phyloP scores from a whole-genome alignment of 2,329 filamentous ascomycete species.

The Phaeosphaeria sp. region DNA sequence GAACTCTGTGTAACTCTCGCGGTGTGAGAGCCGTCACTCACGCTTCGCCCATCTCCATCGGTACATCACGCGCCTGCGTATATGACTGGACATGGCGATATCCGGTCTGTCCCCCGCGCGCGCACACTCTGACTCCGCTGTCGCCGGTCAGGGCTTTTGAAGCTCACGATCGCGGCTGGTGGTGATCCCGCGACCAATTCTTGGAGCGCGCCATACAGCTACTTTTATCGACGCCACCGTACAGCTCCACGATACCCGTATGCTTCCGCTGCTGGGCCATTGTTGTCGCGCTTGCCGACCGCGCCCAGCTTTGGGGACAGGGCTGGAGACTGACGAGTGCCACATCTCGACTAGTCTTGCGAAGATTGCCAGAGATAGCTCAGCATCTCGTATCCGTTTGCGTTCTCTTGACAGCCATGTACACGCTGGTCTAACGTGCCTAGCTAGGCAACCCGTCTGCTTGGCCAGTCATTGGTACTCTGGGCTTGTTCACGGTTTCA shows the following conservation, averaged over 20 bases:
- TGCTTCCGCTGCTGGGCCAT: constrained; percentile 10
- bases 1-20: constrained; percentile 20
- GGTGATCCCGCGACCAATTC: constrained; percentile 1
- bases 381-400: constrained; percentile 4
- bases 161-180: constrained; percentile 18
- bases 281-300: constrained; percentile 4
- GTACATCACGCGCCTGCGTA: constrained; percentile 6
- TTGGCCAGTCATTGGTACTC: constrained; percentile 10
- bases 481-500: not conserved
- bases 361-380: constrained; percentile 3
- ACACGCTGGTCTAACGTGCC: constrained; percentile 2
- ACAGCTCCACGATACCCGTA: constrained; percentile 8
- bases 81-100: constrained; percentile 9
- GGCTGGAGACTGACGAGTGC: constrained; percentile 6
- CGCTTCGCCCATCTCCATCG: constrained; percentile 9
- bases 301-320: constrained; percentile 7
- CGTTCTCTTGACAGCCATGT: not conserved
- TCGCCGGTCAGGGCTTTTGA: constrained; percentile 16
- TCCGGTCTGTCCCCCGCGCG: constrained; percentile 10
- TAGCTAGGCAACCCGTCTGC: constrained; percentile 13
- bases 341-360: constrained; percentile 4
- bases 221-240: constrained; percentile 1
- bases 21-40: constrained; percentile 39
- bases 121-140: constrained; percentile 15
- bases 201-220: not conserved